These are phyloP conservation scores for Saturnispora bothae DNA, from an alignment of 805 yeast genomes.

Conservation along the genomic window DNA sequence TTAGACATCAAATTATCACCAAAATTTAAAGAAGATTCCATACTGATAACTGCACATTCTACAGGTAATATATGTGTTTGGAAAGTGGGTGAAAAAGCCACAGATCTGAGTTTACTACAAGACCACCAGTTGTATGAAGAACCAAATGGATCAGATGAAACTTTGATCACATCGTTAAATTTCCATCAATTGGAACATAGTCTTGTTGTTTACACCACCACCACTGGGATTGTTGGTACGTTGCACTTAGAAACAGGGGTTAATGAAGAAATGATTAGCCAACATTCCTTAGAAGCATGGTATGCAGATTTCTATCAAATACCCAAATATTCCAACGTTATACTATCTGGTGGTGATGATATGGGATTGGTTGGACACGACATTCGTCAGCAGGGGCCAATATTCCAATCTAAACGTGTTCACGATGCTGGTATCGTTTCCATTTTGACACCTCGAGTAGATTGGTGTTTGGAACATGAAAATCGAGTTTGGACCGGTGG, in stretches of 20 bases:
- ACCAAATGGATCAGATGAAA: slow-evolving; percentile 18
- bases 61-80: slow-evolving; percentile 67
- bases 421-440: slow-evolving; percentile 92
- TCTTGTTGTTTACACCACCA: slow-evolving; percentile 45
- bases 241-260: slow-evolving; percentile 20
- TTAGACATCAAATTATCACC: slow-evolving; percentile 69
- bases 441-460: slow-evolving; percentile 42
- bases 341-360: slow-evolving; percentile 91
- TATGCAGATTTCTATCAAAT: slow-evolving; percentile 59
- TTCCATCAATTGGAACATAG: slow-evolving; percentile 37
- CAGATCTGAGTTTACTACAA: slow-evolving; percentile 17
- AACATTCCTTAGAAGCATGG: slow-evolving; percentile 82
- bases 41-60: slow-evolving; percentile 62
- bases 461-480: slow-evolving; percentile 33
- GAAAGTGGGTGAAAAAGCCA: slow-evolving; percentile 28
- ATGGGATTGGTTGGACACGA: slow-evolving; percentile 67
- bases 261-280: slow-evolving; percentile 20
- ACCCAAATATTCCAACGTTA: slow-evolving; percentile 41
- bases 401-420: slow-evolving; percentile 37
- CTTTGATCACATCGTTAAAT: slow-evolving; percentile 53
- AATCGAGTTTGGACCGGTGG: slow-evolving; percentile 74
- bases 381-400: slow-evolving; percentile 29
- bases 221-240: slow-evolving; percentile 51
- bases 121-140: slow-evolving; percentile 39
- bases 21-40: slow-evolving; percentile 16